A percentile compares a stretch with the other conserved stretches of the same genome.
Evolutionary conservation across 2,329 filamentous ascomycete species (phyloP).

Genomic region (Fusarium miscanthi): DNA sequence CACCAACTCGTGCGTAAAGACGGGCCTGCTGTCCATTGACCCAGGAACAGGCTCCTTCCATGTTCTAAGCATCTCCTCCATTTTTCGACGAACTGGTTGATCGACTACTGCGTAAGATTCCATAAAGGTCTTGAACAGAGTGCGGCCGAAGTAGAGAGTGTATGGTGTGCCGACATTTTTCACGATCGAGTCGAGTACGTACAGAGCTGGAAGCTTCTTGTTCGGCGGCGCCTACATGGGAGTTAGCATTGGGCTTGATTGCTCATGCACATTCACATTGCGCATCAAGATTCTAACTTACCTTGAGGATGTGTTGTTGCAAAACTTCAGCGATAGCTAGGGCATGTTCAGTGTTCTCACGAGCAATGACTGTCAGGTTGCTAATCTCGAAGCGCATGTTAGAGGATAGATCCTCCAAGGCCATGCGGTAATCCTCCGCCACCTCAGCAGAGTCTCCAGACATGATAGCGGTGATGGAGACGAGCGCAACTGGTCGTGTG

Average conservation of each 20-base stretch:
- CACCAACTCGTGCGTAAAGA: constrained; percentile 89
- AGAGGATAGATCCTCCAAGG: constrained; percentile 87
- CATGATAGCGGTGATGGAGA: constrained; percentile 51
- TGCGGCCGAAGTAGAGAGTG: constrained; percentile 91
- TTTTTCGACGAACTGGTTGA: constrained; percentile 81
- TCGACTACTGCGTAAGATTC: constrained; percentile 94
- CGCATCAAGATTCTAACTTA: constrained; percentile 62
- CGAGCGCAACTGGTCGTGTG: constrained; percentile 24
- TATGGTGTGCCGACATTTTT: constrained; percentile 99
- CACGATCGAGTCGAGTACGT: constrained; percentile 96
- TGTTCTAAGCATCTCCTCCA: constrained; percentile 97
- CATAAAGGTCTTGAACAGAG: constrained; percentile 96
- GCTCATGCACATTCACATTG: background rate
- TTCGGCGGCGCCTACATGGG: constrained; percentile 78
- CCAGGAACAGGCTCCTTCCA: constrained; percentile 98
- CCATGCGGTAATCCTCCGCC: constrained; percentile 93
- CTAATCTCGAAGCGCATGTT: constrained; percentile 97
- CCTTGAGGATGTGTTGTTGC: constrained; percentile 93
- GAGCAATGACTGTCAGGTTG: constrained; percentile 96
- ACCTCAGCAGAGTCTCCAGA: constrained; percentile 79
- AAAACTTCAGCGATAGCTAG: constrained; percentile 90
- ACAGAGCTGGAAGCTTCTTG: constrained; percentile 94
- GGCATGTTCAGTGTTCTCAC: constrained; percentile 96
- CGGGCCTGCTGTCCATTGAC: constrained; percentile 89
- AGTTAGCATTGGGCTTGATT: constrained; percentile 50